Percentiles rank a stretch among this genome's conserved stretches.
These are phyloP conservation scores for Leishmania gerbilli DNA, from an alignment of 208 protist genomes.

Conservation along the genomic window DNA sequence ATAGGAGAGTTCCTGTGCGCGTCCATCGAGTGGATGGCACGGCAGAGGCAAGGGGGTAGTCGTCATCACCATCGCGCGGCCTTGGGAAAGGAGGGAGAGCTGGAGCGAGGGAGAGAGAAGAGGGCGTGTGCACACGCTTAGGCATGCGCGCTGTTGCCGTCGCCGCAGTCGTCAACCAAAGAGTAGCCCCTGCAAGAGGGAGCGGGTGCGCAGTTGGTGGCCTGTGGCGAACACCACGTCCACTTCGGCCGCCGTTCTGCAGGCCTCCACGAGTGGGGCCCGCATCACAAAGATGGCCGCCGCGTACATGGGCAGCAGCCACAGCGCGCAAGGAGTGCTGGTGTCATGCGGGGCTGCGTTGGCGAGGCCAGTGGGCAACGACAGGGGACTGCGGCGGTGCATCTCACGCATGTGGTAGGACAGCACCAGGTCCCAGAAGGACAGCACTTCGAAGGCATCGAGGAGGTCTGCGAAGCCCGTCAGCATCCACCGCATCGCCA, in stretches of 20 bases:
- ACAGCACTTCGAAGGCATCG: slow-evolving; percentile 70
- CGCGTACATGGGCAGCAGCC: slow-evolving; percentile 78
- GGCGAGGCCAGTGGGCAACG: slow-evolving; percentile 36
- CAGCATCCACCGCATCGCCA: slow-evolving; percentile 84
- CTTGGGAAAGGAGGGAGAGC: background rate
- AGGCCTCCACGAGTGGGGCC: slow-evolving; percentile 73
- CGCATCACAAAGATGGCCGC: slow-evolving; percentile 81
- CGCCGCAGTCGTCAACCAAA: slow-evolving; percentile 28
- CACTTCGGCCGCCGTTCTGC: slow-evolving; percentile 56
- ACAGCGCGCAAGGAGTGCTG: slow-evolving; percentile 62
- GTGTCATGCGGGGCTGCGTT: slow-evolving; percentile 6
- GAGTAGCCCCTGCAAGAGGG: slow-evolving; percentile 72
- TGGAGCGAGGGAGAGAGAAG: background rate
- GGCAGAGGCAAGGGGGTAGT: background rate
- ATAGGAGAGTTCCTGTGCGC: background rate
- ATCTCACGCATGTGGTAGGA: slow-evolving; percentile 80
- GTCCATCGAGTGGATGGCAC: background rate
- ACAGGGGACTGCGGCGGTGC: slow-evolving; percentile 46
- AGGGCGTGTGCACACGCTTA: background rate
- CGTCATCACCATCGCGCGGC: background rate
- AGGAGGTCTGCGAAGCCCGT: slow-evolving; percentile 81
- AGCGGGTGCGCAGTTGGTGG: slow-evolving; percentile 56
- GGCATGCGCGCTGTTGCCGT: too few relatives aligned
- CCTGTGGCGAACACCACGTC: slow-evolving; percentile 61
- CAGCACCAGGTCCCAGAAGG: slow-evolving; percentile 83